A percentile compares a stretch with the other conserved stretches of the same genome.
phyloP scores from a whole-genome alignment of 2,329 filamentous ascomycete genomes.

The Exophiala sideris region DNA sequence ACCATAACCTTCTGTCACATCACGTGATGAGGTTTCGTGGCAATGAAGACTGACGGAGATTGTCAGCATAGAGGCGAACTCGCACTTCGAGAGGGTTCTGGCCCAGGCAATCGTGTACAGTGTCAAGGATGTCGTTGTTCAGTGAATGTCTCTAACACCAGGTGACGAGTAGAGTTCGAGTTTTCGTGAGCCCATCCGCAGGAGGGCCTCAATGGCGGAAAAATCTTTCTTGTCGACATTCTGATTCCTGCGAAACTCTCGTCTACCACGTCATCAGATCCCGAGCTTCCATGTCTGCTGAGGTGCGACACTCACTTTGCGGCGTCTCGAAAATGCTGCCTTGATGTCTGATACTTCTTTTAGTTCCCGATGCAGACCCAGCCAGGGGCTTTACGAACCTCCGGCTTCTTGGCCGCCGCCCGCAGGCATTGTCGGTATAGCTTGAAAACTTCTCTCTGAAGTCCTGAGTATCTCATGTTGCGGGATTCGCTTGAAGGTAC shows the following conservation, averaged over 20 bases:
- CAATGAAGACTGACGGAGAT: background rate
- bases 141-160: slow-evolving; percentile 70
- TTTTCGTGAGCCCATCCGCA: slow-evolving; percentile 77
- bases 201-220: slow-evolving; percentile 74
- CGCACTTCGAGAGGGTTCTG: background rate
- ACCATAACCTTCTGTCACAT: slow-evolving; percentile 17
- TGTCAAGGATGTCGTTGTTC: slow-evolving; percentile 17
- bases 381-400: slow-evolving; percentile 47
- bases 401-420: slow-evolving; percentile 75
- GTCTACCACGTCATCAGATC: slow-evolving; percentile 43
- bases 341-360: slow-evolving; percentile 10
- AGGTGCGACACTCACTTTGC: slow-evolving; percentile 36
- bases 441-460: slow-evolving; percentile 83
- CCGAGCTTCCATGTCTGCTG: slow-evolving; percentile 4
- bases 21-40: slow-evolving; percentile 13
- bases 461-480: slow-evolving; percentile 66
- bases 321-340: slow-evolving; percentile 40
- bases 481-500: too few species aligned
- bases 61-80: background rate
- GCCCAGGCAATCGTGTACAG: background rate
- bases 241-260: slow-evolving; percentile 72
- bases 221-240: slow-evolving; percentile 82
- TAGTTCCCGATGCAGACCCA: background rate
- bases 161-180: slow-evolving; percentile 77
- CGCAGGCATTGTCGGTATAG: slow-evolving; percentile 85